Base-by-base conservation (phyloP, 148 eudicot species). In the Persicaria tinctoria region DNA sequence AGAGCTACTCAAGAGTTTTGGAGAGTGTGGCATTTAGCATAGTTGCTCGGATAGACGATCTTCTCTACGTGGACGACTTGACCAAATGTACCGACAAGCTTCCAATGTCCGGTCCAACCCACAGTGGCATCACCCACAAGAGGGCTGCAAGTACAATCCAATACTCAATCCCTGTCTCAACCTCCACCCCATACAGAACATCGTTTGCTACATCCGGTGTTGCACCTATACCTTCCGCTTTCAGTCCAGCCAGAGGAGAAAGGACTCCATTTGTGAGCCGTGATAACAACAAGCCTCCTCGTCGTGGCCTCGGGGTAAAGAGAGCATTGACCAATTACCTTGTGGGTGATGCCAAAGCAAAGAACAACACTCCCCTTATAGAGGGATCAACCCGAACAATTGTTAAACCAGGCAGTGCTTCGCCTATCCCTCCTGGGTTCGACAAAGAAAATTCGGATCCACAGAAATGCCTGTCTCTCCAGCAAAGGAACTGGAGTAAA, bases 1-100 rank as follows among this genome's bases (percentile, higher is more conserved):
- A 95, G 82, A 86, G 98, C 93, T 95, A 95, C 85, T 95, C 98
- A 6, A 87, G 98, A 82, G 96, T 95, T n/a, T 51, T 95, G 51
- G 98, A 92, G 78, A 90, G 98, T 77, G 79, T 95, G 63, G 93
- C 98, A 3, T 90, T 77, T 72, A 95, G 85, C 70, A 86, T 95
- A 11, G 90, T 85, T 18, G 90, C 97, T 8, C 89, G 96, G 13
- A 92, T 95, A 49, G 98, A 95, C 38, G 98, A 95, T 84, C 84
- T 95, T 7, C 82, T 95, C 23, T 89, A 91, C 44, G 98, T 93
- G 45, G 98, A 93, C 51, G 91, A 89, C 79, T 75, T 91, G 49
- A 88, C 90, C 27, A 91, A 80, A 79, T 81, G 84, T 14, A 76
- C 93, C 41, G 89, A 85, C 23, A 84, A 83, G 54, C 71, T 83